A percentile compares a stretch with the other conserved stretches of the same genome.
Conservation (phyloP, 371 early-diverging fungal genomes). For the Mortierella sp. region DNA sequence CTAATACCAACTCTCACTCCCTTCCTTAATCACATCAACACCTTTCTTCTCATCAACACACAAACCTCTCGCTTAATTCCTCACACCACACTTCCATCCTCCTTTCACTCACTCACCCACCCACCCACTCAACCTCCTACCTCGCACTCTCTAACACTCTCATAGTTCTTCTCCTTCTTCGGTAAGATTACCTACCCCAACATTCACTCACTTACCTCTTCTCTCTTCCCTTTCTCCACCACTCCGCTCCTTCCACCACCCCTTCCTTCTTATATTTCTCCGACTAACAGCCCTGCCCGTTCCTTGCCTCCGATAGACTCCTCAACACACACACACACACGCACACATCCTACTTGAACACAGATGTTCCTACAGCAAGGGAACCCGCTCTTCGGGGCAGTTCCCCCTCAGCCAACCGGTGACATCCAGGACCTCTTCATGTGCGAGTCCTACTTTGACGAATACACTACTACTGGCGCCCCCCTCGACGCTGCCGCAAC, state of each 20-base stretch:
- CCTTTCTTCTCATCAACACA: too few species aligned
- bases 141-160: too few species aligned
- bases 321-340: too few species aligned
- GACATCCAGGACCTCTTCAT: constrained; percentile 58
- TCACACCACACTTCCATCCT: background rate
- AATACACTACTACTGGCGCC: constrained; percentile 49
- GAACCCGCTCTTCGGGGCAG: constrained; percentile 45
- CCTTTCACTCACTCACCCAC: background rate
- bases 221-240: background rate
- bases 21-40: too few species aligned
- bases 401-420: constrained; percentile 31
- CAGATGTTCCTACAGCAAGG: constrained; percentile 53
- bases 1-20: too few species aligned
- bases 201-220: background rate
- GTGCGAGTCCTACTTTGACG: constrained; percentile 59
- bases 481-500: constrained; percentile 24
- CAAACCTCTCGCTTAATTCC: background rate
- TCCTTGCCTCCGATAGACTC: background rate
- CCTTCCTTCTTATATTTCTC: background rate
- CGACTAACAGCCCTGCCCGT: background rate
- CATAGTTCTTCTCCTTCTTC: background rate
- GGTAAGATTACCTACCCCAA: background rate
- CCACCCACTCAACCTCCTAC: too few species aligned
- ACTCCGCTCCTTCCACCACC: background rate
- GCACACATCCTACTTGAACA: background rate